Evolutionary conservation across 2,329 filamentous ascomycete species (phyloP).

Genomic region (Clarireedia sp.): DNA sequence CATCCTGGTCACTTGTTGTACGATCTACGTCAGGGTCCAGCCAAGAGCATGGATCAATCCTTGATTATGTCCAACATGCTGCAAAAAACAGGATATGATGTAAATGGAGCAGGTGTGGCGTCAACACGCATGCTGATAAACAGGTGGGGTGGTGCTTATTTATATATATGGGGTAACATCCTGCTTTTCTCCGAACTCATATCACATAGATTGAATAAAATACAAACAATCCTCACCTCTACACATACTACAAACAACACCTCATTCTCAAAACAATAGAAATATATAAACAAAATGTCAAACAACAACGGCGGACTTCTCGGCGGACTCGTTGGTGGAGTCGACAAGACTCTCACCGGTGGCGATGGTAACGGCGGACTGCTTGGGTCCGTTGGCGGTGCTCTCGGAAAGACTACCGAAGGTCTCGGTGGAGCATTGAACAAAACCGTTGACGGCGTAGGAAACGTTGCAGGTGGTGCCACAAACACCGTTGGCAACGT

Average conservation of each 20-base stretch:
- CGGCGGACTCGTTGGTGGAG: constrained; percentile 23
- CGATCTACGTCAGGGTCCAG: not conserved
- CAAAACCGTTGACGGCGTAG: constrained; percentile 27
- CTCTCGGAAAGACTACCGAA: constrained; percentile 31
- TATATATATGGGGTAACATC: not conserved
- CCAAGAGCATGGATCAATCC: not conserved
- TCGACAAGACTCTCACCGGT: constrained; percentile 34
- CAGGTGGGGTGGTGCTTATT: not conserved
- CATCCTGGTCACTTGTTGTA: too few relatives aligned
- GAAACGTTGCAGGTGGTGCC: constrained; percentile 28
- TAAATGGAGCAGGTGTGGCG: not conserved
- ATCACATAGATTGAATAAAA: not conserved
- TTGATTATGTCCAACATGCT: not conserved
- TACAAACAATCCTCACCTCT: not conserved
- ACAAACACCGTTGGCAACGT: constrained; percentile 11
- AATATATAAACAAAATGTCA: not conserved
- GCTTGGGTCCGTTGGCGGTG: constrained; percentile 27
- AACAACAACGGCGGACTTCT: constrained; percentile 10
- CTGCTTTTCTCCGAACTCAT: not conserved
- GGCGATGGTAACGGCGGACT: constrained; percentile 34
- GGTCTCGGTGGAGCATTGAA: constrained; percentile 30
- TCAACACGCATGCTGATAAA: constrained; percentile 2
- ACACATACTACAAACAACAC: not conserved
- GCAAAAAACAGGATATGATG: not conserved
- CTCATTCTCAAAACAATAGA: not conserved